Evolutionary conservation across 2,329 filamentous ascomycete genomes (phyloP).

Genomic region (Neoascochyta sp.): DNA sequence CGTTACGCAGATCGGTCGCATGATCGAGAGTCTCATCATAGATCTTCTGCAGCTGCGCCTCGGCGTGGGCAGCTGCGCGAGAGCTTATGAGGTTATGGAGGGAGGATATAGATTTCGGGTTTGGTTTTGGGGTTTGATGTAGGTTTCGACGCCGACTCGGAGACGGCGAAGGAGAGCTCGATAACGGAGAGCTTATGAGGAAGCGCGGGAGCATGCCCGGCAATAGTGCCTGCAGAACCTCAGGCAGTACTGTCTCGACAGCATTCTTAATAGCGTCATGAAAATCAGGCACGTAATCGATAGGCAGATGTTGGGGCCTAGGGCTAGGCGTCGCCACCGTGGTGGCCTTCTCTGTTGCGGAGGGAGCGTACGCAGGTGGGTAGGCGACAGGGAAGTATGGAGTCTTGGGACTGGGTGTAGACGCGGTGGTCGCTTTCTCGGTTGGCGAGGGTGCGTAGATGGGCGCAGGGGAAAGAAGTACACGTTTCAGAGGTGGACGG

Average conservation of each 20-base stretch:
- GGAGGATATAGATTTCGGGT: slow-evolving; percentile 1
- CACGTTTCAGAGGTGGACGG: slow-evolving; percentile 11
- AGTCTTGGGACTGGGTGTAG: slow-evolving; percentile 3
- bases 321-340: background rate
- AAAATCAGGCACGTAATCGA: slow-evolving; percentile 1
- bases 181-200: slow-evolving; percentile 1
- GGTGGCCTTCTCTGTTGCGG: slow-evolving; percentile 1
- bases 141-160: background rate
- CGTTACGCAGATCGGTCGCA: slow-evolving; percentile 4
- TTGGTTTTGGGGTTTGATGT: background rate
- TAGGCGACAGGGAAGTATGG: background rate
- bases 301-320: background rate
- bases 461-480: slow-evolving; percentile 1
- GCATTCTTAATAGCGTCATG: slow-evolving; percentile 4
- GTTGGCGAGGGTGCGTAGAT: slow-evolving; percentile 6
- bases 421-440: slow-evolving; percentile 7
- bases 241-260: slow-evolving; percentile 4
- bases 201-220: slow-evolving; percentile 7
- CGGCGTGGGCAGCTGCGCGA: slow-evolving; percentile 1
- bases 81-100: slow-evolving; percentile 7
- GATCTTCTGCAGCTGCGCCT: slow-evolving; percentile 3
- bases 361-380: too few species aligned
- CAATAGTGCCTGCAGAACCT: slow-evolving; percentile 4
- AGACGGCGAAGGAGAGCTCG: background rate
- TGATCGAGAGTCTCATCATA: slow-evolving; percentile 7